phyloP scores from a whole-genome alignment of 2,329 filamentous ascomycete species.

The Lachnellula occidentalis region DNA sequence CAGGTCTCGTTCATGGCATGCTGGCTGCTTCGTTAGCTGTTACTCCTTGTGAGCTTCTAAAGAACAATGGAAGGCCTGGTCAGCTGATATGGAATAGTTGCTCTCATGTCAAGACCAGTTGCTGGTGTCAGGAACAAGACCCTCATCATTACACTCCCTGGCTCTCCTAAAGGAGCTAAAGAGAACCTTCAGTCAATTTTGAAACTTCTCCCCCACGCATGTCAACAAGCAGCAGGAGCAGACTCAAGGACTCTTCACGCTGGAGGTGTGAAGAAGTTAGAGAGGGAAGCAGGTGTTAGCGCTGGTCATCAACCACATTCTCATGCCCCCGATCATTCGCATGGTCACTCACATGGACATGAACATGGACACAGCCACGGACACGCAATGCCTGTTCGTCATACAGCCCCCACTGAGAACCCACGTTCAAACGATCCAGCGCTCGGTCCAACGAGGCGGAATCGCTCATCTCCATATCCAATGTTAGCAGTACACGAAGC shows the following conservation, averaged over 20 bases:
- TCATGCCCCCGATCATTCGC: slow-evolving; percentile 40
- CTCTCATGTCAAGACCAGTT: slow-evolving; percentile 91
- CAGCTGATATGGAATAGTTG: slow-evolving; percentile 53
- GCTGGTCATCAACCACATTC: slow-evolving; percentile 34
- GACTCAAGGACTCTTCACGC: slow-evolving; percentile 75
- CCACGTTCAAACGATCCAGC: slow-evolving; percentile 55
- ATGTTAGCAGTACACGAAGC: slow-evolving; percentile 87
- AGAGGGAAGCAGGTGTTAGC: slow-evolving; percentile 69
- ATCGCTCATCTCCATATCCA: slow-evolving; percentile 83
- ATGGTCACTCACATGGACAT: slow-evolving; percentile 47
- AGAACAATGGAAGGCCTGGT: background rate
- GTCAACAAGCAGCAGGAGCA: slow-evolving; percentile 75
- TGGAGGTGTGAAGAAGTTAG: slow-evolving; percentile 77
- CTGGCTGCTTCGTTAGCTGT: slow-evolving; percentile 75
- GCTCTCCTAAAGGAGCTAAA: slow-evolving; percentile 89
- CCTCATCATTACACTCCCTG: slow-evolving; percentile 82
- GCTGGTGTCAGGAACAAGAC: slow-evolving; percentile 80
- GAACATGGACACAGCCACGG: slow-evolving; percentile 58
- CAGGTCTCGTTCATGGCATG: slow-evolving; percentile 94
- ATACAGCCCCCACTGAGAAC: slow-evolving; percentile 59
- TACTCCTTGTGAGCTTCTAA: slow-evolving; percentile 69
- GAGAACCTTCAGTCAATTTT: slow-evolving; percentile 89
- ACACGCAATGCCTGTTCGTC: slow-evolving; percentile 59
- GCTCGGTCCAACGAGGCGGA: slow-evolving; percentile 60
- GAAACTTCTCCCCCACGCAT: slow-evolving; percentile 93